phyloP scores from a whole-genome alignment of 2,329 filamentous ascomycete genomes.

The Fusarium bulbicola region DNA sequence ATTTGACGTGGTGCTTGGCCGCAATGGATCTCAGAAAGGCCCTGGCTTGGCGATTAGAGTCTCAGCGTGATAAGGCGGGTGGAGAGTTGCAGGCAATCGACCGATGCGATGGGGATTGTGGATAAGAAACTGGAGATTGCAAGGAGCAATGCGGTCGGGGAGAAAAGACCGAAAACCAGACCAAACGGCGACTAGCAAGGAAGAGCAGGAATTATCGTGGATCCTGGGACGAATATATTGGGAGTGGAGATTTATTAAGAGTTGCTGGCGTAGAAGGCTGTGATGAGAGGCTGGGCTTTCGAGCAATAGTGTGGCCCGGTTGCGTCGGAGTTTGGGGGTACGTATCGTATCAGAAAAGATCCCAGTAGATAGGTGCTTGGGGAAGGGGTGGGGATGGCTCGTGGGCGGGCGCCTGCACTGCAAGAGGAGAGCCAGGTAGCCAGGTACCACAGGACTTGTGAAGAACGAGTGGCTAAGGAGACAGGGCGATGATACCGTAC shows the following conservation, averaged over 20 bases:
- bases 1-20: slow-evolving; percentile 40
- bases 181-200: slow-evolving; percentile 44
- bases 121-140: slow-evolving; percentile 27
- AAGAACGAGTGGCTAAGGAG: slow-evolving; percentile 25
- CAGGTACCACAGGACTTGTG: slow-evolving; percentile 14
- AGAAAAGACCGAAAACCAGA: slow-evolving; percentile 34
- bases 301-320: slow-evolving; percentile 38
- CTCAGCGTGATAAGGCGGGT: slow-evolving; percentile 39
- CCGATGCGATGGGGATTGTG: slow-evolving; percentile 39
- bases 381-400: slow-evolving; percentile 31
- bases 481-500: slow-evolving; percentile 14
- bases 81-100: slow-evolving; percentile 39
- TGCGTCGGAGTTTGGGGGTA: slow-evolving; percentile 38
- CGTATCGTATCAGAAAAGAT: slow-evolving; percentile 30
- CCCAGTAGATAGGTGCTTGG: neutral
- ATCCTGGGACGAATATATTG: slow-evolving; percentile 41
- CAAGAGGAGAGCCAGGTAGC: slow-evolving; percentile 24
- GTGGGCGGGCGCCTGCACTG: slow-evolving; percentile 27
- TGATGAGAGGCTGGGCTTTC: slow-evolving; percentile 41
- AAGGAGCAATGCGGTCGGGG: slow-evolving; percentile 34
- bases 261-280: slow-evolving; percentile 22
- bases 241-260: slow-evolving; percentile 42
- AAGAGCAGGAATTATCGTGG: slow-evolving; percentile 33
- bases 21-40: slow-evolving; percentile 34
- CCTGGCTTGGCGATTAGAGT: slow-evolving; percentile 36